Evolutionary conservation across 2,329 filamentous ascomycete species (phyloP), one percentile per base, ranked within the genome.

Genomic region (Aureobasidium sp.): DNA sequence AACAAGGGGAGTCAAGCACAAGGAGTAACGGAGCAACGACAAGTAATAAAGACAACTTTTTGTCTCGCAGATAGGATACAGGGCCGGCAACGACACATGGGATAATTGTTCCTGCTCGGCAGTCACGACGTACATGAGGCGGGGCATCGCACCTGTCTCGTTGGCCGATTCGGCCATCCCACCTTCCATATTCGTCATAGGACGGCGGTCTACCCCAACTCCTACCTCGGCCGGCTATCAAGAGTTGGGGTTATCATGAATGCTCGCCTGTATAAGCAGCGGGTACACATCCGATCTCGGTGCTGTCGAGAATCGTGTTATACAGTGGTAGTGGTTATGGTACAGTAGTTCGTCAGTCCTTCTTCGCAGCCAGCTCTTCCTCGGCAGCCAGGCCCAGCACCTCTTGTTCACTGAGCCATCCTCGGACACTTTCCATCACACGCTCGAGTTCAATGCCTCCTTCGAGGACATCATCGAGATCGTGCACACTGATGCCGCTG

Each of bases 401-500:
- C 65, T 96, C 92, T 66, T 82, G 82, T 64, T 87, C 85, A 47
- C 85, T 81, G 66, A 94, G 79, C 90, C 90, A 96, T 47, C 81
- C 81, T 66, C 82, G 82, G 14, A 93, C 89, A 66, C 89, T 91
- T 19, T 87, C 83, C 81, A 97, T 90, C 65, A 96, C 78, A 59
- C 79, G 83, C 52, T 90, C 88, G 47, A 97, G 77, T 12, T 81
- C 84, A 62, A 89, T 85, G 14, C 85, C 86, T 4, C 92, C 92
- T 52, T 81, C 83, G 60, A 96, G 79, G n/a, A 96, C 87, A 69
- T 88, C 84, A 56, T 90, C 86, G 64, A 97, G 76, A 71, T 92
- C 90, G 71, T 93, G 86, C 15, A 91, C 81, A 61, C 92, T 92
- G 42, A 89, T 73, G 0, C 89, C 90, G 68, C 88, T 90, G 44